Evolutionary conservation across 2,329 filamentous ascomycete species (phyloP), one percentile per base, ranked within the genome.

Genomic region (Ophiognomonia clavigignenti-juglandacearum): DNA sequence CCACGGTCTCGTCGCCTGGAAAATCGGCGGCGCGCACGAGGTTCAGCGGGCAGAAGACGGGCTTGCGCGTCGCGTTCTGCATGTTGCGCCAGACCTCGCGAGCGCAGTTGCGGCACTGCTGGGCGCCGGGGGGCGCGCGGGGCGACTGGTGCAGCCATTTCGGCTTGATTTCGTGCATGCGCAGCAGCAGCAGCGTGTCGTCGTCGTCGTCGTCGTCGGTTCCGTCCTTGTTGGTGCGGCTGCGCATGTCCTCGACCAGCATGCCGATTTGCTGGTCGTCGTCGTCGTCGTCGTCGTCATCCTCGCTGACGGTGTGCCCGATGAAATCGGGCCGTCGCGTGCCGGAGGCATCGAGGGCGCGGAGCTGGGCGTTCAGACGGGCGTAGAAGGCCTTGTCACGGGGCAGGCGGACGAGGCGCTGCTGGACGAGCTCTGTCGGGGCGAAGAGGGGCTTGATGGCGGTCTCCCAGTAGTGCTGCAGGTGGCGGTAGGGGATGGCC

Each of bases 121-220:
- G 75, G 34, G 85, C 78, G 23, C 68, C 64, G 0, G 60, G 22
- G 1, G 87, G 88, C 0, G 87, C 86, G 31, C 79, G 82, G 4
- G 83, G 86, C 2, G 86, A 91, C 61, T 90, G 86, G 8, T 75
- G 68, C 22, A 93, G 76, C 88, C 88, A 93, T 65, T 93, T 93
- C 13, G 88, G 87, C 62, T 93, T 93, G 66, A 92, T 85, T 61
- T 92, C 86, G 47, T 87, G 68, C 26, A 86, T 43, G 26, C 16
- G n/a, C n/a, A n/a, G n/a, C n/a, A n/a, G n/a, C n/a, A n/a, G n/a
- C n/a, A n/a, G n/a, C n/a, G n/a, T n/a, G n/a, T 44, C 20, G 39
- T n/a, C 24, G 20, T 9, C 18, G 22, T 26, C 16, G 13, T 14
- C 18, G 22, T 3, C 13, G 20, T 11, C 29, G 8, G 16, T n/a